Conservation (phyloP, 192 early-diverging fungal species). For the Podila verticillata region DNA sequence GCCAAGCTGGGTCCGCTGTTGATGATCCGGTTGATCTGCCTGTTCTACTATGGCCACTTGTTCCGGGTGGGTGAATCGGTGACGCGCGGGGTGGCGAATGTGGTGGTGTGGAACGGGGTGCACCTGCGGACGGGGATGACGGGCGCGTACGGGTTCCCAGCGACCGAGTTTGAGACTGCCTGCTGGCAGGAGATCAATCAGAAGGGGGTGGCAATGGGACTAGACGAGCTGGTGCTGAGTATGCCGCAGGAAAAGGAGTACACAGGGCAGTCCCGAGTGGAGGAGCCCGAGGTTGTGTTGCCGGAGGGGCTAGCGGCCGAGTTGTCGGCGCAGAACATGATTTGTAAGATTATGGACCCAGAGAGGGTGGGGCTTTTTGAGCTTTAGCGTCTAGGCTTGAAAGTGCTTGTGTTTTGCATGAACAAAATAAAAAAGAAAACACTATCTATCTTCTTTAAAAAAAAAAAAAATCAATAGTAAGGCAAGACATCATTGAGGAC, state of each 20-base stretch:
- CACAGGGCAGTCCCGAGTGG: too few species aligned
- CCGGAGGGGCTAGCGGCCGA: constrained; percentile 14
- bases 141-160: constrained; percentile 50
- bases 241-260: background rate
- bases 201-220: constrained; percentile 33
- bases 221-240: constrained; percentile 22
- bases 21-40: constrained; percentile 42
- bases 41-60: constrained; percentile 53
- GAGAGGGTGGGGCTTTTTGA: constrained; percentile 10
- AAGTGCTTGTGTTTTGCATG: too few species aligned
- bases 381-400: background rate
- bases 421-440: too few species aligned
- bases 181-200: constrained; percentile 46
- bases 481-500: too few species aligned
- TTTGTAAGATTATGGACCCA: background rate
- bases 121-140: constrained; percentile 42
- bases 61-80: constrained; percentile 44
- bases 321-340: constrained; percentile 12
- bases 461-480: too few species aligned
- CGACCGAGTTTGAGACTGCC: constrained; percentile 33
- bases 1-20: constrained; percentile 45
- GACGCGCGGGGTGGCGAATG: constrained; percentile 27
- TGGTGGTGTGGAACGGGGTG: constrained; percentile 51
- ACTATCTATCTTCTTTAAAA: too few species aligned
- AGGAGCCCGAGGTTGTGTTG: background rate